phyloP scores from a whole-genome alignment of 257 asterid species.

The Anisodus acutangulus region DNA sequence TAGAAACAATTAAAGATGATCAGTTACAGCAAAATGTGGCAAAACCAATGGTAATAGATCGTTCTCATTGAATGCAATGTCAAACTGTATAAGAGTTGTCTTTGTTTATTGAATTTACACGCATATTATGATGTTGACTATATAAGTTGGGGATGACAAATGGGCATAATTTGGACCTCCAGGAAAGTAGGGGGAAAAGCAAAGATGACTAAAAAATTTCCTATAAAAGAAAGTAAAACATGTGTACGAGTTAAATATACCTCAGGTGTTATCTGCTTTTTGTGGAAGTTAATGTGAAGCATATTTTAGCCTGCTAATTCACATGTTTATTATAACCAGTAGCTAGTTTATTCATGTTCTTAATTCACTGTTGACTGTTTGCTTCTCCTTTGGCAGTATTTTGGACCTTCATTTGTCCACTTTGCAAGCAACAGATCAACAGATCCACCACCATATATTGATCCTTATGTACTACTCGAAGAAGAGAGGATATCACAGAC shows the following conservation, averaged over 20 bases:
- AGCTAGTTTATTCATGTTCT: background rate
- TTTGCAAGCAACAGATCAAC: constrained; percentile 49
- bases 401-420: constrained; percentile 77
- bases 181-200: background rate
- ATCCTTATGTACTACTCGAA: constrained; percentile 84
- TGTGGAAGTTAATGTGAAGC: background rate
- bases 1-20: background rate
- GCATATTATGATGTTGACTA: background rate
- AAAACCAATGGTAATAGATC: background rate
- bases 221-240: background rate
- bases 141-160: background rate
- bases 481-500: constrained; percentile 68
- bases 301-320: background rate
- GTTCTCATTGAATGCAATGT: constrained; percentile 1
- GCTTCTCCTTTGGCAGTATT: constrained; percentile 62
- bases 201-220: background rate
- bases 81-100: background rate
- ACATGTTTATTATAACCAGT: background rate
- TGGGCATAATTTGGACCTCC: background rate
- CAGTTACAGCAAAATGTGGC: background rate
- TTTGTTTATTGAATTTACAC: background rate
- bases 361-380: constrained; percentile 11
- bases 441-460: constrained; percentile 61
- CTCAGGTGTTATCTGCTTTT: background rate
- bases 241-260: background rate